A percentile compares a stretch with the other conserved stretches of the same genome.
These are phyloP conservation scores for Chalciporus piperatus DNA, from an alignment of 768 basidiomycete genomes.

Conservation along the genomic window DNA sequence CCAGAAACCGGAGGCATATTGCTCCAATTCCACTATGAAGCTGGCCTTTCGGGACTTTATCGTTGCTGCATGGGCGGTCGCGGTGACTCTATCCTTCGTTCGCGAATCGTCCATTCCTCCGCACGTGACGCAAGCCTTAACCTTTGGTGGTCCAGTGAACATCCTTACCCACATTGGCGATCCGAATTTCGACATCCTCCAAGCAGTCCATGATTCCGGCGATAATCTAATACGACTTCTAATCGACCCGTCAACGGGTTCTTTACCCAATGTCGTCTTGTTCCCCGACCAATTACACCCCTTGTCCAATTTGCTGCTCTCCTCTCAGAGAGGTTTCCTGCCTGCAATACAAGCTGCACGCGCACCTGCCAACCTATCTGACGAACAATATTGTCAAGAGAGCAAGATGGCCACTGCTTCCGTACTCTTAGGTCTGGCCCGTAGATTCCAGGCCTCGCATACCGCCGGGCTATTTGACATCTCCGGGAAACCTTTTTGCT, in stretches of 20 bases:
- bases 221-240: conserved; percentile 33
- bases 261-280: conserved; percentile 41
- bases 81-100: conserved; percentile 28
- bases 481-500: conserved; percentile 27
- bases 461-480: conserved; percentile 22
- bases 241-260: conserved; percentile 34
- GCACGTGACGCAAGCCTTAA: conserved; percentile 18
- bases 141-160: conserved; percentile 21
- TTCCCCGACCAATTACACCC: conserved; percentile 39
- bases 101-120: conserved; percentile 20
- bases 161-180: conserved; percentile 26
- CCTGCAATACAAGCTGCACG: conserved; percentile 31
- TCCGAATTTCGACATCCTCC: conserved; percentile 36
- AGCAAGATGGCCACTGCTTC: conserved; percentile 36
- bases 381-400: conserved; percentile 23
- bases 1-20: conserved; percentile 25
- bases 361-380: conserved; percentile 24
- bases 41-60: conserved; percentile 39
- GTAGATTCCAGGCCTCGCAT: conserved; percentile 38
- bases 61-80: conserved; percentile 37
- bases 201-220: conserved; percentile 33
- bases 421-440: conserved; percentile 45
- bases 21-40: conserved; percentile 12
- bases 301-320: conserved; percentile 37
- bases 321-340: conserved; percentile 31